phyloP scores from a whole-genome alignment of 2,329 filamentous ascomycete species.

The Diplocarpon rosae region DNA sequence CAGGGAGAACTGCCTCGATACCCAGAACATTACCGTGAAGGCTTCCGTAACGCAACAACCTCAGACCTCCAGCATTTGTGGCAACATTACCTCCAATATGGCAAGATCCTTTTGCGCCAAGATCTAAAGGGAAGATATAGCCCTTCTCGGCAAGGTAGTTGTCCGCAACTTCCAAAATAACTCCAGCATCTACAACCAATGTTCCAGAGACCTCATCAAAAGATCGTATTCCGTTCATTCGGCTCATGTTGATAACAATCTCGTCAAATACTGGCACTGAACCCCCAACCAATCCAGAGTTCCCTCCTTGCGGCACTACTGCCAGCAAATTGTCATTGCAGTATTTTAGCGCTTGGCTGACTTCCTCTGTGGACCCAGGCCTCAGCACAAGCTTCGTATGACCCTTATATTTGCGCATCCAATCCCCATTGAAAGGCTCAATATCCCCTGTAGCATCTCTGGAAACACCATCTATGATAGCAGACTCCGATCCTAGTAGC shows the following conservation, averaged over 20 bases:
- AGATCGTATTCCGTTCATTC: constrained; percentile 83
- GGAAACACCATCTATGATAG: constrained; percentile 74
- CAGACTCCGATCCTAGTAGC: constrained; percentile 67
- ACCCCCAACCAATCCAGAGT: constrained; percentile 90
- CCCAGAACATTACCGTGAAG: constrained; percentile 88
- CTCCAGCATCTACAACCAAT: constrained; percentile 80
- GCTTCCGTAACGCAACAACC: constrained; percentile 84
- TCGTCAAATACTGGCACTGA: constrained; percentile 97
- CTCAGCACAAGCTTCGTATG: constrained; percentile 81
- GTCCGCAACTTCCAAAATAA: constrained; percentile 82
- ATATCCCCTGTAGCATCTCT: constrained; percentile 67
- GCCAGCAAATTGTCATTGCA: constrained; percentile 90
- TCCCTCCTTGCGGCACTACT: constrained; percentile 93
- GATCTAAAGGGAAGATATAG: constrained; percentile 88
- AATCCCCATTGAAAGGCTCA: constrained; percentile 89
- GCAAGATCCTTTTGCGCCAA: constrained; percentile 96
- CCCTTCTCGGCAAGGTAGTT: constrained; percentile 70
- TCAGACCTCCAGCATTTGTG: constrained; percentile 87
- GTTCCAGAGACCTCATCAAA: constrained; percentile 92
- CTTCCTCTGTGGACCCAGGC: constrained; percentile 73
- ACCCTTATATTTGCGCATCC: constrained; percentile 98
- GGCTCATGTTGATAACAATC: constrained; percentile 81
- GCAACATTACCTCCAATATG: constrained; percentile 93
- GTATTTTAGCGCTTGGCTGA: constrained; percentile 84
- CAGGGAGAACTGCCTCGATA: constrained; percentile 83